Conservation (phyloP, 257 asterid species). For the Phtheirospermum japonicum region DNA sequence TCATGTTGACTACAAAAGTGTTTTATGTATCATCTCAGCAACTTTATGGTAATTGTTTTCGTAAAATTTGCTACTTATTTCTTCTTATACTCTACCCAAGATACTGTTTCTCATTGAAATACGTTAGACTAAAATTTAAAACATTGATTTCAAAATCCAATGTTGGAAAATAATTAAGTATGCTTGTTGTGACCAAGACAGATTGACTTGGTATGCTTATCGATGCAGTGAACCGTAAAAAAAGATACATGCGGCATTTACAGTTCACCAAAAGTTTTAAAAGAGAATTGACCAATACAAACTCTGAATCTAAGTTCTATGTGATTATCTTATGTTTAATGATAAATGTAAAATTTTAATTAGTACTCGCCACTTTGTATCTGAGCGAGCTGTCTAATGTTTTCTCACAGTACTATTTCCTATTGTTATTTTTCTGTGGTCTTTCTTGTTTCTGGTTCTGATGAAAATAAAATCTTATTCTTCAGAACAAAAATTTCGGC, state of each 20-base stretch:
- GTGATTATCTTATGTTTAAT: not conserved
- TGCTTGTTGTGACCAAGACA: too few relatives aligned
- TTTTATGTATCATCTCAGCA: not conserved
- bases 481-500: conserved; percentile 40
- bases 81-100: not conserved
- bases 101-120: too few relatives aligned
- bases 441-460: conserved; percentile 19
- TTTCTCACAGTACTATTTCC: not conserved
- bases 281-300: not conserved
- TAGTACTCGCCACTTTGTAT: not conserved
- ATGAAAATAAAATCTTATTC: conserved; percentile 11
- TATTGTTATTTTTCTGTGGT: conserved; percentile 2
- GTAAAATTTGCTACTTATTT: not conserved
- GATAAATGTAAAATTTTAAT: not conserved
- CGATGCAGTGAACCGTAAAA: too few relatives aligned
- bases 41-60: not conserved
- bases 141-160: too few relatives aligned
- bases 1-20: not conserved
- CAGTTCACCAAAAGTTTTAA: too few relatives aligned
- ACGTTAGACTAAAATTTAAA: not conserved
- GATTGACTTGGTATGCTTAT: too few relatives aligned
- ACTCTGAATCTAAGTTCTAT: not conserved
- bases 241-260: too few relatives aligned
- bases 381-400: too few relatives aligned
- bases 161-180: too few relatives aligned